Evolutionary conservation across 257 asterid species (phyloP).

Genomic region (Jacaranda copaia): DNA sequence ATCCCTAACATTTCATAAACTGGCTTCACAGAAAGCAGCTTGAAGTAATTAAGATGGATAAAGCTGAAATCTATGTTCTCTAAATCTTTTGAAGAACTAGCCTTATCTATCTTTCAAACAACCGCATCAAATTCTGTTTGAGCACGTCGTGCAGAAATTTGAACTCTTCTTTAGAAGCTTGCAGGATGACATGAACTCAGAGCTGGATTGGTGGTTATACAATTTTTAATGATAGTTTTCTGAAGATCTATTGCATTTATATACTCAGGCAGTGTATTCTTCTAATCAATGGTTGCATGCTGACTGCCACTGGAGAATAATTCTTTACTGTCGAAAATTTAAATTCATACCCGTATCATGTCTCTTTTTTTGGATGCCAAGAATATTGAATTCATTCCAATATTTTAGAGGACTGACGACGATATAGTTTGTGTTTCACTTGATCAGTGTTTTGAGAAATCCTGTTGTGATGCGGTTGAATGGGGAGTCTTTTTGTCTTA

Average conservation of each 20-base stretch:
- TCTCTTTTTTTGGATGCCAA: background rate
- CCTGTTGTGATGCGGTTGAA: background rate
- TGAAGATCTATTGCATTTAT: slow-evolving; percentile 6
- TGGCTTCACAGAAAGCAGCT: background rate
- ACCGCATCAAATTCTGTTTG: background rate
- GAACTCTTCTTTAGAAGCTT: slow-evolving; percentile 16
- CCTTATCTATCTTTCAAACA: slow-evolving; percentile 6
- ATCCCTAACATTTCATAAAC: slow-evolving; percentile 7
- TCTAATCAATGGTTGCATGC: slow-evolving; percentile 14
- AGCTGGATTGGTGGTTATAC: slow-evolving; percentile 34
- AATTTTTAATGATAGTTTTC: slow-evolving; percentile 9
- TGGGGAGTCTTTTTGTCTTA: too few species aligned
- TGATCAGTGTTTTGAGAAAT: background rate
- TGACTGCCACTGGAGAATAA: background rate
- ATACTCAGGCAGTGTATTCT: background rate
- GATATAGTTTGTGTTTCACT: background rate
- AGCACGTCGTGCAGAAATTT: background rate
- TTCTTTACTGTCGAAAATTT: background rate
- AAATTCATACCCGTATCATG: background rate
- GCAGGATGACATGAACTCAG: background rate
- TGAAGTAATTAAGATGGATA: slow-evolving; percentile 21
- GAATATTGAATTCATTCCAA: background rate
- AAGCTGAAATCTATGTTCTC: slow-evolving; percentile 12
- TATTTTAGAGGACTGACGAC: background rate
- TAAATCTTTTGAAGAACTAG: background rate